Conservation (phyloP, 352 stramenopile genomes). For the Phytophthora palmivora region DNA sequence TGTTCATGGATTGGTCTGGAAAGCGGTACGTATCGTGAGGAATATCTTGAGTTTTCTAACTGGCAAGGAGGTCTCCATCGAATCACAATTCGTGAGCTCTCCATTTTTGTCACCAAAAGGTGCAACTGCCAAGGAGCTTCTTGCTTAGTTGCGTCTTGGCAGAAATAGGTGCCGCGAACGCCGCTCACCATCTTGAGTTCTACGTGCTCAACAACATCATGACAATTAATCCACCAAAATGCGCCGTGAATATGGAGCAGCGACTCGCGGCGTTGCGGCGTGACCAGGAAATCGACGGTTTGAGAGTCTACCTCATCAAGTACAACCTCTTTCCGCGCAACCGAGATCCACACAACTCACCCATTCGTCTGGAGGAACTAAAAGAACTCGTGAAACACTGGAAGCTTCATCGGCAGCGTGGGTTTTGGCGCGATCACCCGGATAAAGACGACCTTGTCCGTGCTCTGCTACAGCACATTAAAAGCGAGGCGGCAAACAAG, state of each 20-base stretch:
- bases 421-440: conserved; percentile 91
- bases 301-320: conserved; percentile 88
- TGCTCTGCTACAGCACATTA: conserved; percentile 86
- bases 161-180: conserved; percentile 23
- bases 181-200: conserved; percentile 9
- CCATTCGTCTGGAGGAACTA: conserved; percentile 89
- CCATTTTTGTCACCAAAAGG: conserved; percentile 25
- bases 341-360: conserved; percentile 85
- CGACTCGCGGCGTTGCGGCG: conserved; percentile 74
- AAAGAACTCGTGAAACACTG: conserved; percentile 93
- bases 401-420: conserved; percentile 90
- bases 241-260: conserved; percentile 88
- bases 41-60: conserved; percentile 7
- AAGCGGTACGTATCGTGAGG: conserved; percentile 3
- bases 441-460: conserved; percentile 92
- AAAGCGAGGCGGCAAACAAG: conserved; percentile 82
- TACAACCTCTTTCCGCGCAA: conserved; percentile 89
- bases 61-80: too few relatives aligned
- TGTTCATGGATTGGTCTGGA: neutral
- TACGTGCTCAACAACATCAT: conserved; percentile 34
- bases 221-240: conserved; percentile 83
- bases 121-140: conserved; percentile 9
- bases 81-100: neutral
- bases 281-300: conserved; percentile 86
- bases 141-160: conserved; percentile 2